phyloP scores from a whole-genome alignment of 1,139 yeast species.

The Yamadazyma spencermartinsiae region DNA sequence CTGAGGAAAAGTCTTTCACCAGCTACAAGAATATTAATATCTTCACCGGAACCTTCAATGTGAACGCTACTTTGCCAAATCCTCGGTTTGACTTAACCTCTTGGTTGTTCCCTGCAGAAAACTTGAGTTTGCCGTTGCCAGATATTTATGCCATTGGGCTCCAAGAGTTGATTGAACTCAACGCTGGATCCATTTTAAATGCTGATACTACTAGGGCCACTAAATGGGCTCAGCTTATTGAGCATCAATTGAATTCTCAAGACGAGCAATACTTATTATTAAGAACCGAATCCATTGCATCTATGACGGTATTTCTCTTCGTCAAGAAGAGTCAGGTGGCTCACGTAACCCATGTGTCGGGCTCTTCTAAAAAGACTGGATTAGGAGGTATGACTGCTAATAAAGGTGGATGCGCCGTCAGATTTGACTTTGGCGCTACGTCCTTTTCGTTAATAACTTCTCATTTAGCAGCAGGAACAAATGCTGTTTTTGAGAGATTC shows the following conservation, averaged over 20 bases:
- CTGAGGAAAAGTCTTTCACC: slow-evolving; percentile 58
- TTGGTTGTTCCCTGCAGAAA: slow-evolving; percentile 81
- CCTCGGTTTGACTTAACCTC: slow-evolving; percentile 56
- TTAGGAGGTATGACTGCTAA: slow-evolving; percentile 91
- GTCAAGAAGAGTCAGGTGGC: slow-evolving; percentile 49
- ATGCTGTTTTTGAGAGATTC: slow-evolving; percentile 82
- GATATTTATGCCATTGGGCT: slow-evolving; percentile 86
- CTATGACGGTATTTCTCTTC: slow-evolving; percentile 43
- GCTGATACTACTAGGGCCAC: slow-evolving; percentile 65
- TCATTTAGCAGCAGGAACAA: slow-evolving; percentile 91
- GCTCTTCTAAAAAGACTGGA: slow-evolving; percentile 83
- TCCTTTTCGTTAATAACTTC: slow-evolving; percentile 83
- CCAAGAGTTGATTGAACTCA: slow-evolving; percentile 89
- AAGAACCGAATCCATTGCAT: slow-evolving; percentile 46
- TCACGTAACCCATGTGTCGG: slow-evolving; percentile 72
- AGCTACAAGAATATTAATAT: slow-evolving; percentile 58
- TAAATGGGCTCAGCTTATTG: slow-evolving; percentile 62
- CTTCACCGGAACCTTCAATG: slow-evolving; percentile 85
- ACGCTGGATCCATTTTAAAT: slow-evolving; percentile 77
- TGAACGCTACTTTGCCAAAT: slow-evolving; percentile 68
- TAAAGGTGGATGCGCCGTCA: slow-evolving; percentile 88
- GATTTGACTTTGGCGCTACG: slow-evolving; percentile 75
- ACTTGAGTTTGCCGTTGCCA: slow-evolving; percentile 45
- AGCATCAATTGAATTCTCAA: slow-evolving; percentile 52
- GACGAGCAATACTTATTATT: slow-evolving; percentile 37